These are phyloP conservation scores for Lumnitzera littorea DNA, from an alignment of 345 rosid species.

Conservation along the genomic window DNA sequence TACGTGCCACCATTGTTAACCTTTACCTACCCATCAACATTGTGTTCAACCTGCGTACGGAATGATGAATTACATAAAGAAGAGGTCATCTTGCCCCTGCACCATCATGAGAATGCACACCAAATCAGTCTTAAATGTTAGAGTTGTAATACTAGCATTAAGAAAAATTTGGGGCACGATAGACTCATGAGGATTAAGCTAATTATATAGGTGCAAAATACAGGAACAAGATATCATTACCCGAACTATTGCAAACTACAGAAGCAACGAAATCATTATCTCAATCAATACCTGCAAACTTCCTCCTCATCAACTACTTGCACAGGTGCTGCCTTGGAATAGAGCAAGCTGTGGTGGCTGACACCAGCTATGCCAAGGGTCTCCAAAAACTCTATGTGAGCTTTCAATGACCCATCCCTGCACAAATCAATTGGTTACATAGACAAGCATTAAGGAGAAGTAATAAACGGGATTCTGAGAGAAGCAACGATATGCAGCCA, in stretches of 20 bases:
- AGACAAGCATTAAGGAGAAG: too few relatives aligned
- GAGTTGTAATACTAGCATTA: too few relatives aligned
- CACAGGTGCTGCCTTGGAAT: slow-evolving; percentile 76
- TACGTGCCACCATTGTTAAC: neutral
- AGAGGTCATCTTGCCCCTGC: slow-evolving; percentile 35
- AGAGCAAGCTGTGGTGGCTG: slow-evolving; percentile 89
- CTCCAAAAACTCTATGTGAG: slow-evolving; percentile 62
- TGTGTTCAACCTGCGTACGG: slow-evolving; percentile 28
- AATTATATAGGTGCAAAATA: too few relatives aligned
- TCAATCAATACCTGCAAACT: slow-evolving; percentile 36
- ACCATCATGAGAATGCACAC: slow-evolving; percentile 2
- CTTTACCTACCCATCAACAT: slow-evolving; percentile 52
- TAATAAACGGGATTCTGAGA: too few relatives aligned
- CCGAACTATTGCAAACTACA: neutral
- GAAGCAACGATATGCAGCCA: too few relatives aligned
- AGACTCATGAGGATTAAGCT: too few relatives aligned
- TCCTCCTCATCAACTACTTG: slow-evolving; percentile 56
- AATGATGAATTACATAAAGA: slow-evolving; percentile 34
- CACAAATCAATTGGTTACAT: neutral
- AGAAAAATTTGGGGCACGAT: too few relatives aligned
- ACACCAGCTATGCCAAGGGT: slow-evolving; percentile 91
- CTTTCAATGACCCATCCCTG: slow-evolving; percentile 61
- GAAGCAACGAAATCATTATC: neutral
- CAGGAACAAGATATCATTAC: too few relatives aligned
- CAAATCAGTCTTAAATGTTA: neutral